phyloP scores from a whole-genome alignment of 352 stramenopile species.

The Globisporangium nunn region DNA sequence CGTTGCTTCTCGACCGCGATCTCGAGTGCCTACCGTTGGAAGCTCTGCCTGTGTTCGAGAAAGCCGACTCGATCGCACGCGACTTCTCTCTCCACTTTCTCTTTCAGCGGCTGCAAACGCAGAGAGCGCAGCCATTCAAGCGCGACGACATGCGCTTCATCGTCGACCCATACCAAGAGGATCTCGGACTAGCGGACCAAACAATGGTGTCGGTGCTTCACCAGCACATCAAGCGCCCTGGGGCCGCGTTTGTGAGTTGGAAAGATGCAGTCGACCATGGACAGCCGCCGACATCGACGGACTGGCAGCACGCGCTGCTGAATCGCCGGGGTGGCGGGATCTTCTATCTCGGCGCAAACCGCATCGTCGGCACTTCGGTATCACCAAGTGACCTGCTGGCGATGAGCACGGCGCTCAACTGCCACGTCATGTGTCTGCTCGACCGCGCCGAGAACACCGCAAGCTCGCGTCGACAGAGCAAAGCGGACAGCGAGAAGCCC shows the following conservation, averaged over 20 bases:
- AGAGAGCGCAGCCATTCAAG: conserved; percentile 47
- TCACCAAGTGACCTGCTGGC: conserved; percentile 37
- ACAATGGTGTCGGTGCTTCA: conserved; percentile 39
- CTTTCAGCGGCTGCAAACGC: conserved; percentile 33
- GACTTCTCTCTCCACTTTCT: conserved; percentile 75
- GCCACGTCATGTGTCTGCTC: conserved; percentile 61
- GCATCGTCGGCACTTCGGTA: conserved; percentile 47
- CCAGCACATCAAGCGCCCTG: conserved; percentile 26
- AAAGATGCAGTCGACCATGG: conserved; percentile 57
- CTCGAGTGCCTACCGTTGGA: conserved; percentile 50
- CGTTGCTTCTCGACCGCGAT: conserved; percentile 49
- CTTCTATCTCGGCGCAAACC: conserved; percentile 68
- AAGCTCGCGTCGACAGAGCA: conserved; percentile 78
- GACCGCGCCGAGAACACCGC: conserved; percentile 75
- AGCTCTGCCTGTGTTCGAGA: conserved; percentile 31
- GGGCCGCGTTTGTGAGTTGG: conserved; percentile 30
- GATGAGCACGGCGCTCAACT: conserved; percentile 60
- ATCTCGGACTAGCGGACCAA: conserved; percentile 26
- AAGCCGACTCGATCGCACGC: conserved; percentile 41
- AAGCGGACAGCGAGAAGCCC: conserved; percentile 78
- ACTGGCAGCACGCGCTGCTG: conserved; percentile 68
- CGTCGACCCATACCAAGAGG: conserved; percentile 55
- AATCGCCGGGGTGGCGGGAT: conserved; percentile 46
- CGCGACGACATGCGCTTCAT: conserved; percentile 58
- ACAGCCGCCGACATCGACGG: conserved; percentile 45